phyloP scores from a whole-genome alignment of 2,329 filamentous ascomycete species.

The Aspergillus ustus region DNA sequence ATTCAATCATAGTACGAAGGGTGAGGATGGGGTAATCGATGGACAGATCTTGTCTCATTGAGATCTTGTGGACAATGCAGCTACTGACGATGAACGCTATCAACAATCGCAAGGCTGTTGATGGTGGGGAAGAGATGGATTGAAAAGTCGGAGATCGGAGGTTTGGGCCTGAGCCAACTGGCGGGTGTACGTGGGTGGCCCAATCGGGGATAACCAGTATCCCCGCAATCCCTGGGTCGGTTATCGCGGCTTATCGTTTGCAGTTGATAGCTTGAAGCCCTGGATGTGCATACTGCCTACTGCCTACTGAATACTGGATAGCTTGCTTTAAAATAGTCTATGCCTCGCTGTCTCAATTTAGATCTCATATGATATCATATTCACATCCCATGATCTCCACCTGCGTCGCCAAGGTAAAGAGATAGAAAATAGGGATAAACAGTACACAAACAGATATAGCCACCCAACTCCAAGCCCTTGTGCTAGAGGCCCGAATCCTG shows the following conservation, averaged over 20 bases:
- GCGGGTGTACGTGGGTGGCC: not conserved
- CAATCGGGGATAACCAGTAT: slow-evolving; percentile 2
- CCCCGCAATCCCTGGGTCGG: not conserved
- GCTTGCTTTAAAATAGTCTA: not conserved
- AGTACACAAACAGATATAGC: not conserved
- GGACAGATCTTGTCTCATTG: slow-evolving; percentile 25
- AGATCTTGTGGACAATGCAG: not conserved
- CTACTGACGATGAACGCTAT: not conserved
- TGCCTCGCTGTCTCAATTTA: not conserved
- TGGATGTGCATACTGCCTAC: too few species aligned
- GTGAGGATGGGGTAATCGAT: not conserved
- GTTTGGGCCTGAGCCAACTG: not conserved
- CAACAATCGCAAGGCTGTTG: not conserved
- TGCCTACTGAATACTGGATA: too few species aligned
- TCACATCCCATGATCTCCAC: not conserved
- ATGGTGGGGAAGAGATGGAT: not conserved
- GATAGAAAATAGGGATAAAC: not conserved
- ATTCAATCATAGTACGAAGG: slow-evolving; percentile 42
- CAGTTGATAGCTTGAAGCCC: not conserved
- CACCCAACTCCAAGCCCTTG: not conserved
- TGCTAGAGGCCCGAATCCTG: slow-evolving; percentile 19
- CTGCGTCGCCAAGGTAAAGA: not conserved
- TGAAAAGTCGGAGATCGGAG: not conserved
- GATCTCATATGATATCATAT: not conserved
- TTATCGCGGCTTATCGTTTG: not conserved